A percentile compares a stretch with the other conserved stretches of the same genome.
phyloP scores from a whole-genome alignment of 208 protist species.

The Acanthamoeba culbertsoni region DNA sequence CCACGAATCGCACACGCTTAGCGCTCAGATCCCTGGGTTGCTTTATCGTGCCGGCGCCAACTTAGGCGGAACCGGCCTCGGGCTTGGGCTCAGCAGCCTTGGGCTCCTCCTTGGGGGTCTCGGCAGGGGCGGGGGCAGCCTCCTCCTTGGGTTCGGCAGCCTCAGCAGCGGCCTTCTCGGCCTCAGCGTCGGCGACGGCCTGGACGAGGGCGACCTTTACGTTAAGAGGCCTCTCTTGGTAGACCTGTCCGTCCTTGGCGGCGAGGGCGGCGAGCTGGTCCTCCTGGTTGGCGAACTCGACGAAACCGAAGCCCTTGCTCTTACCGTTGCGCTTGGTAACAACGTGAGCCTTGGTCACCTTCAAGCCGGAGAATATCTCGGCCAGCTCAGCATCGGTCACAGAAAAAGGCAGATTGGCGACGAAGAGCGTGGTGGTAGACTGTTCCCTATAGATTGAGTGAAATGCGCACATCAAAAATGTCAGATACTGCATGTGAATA shows the following conservation, averaged over 20 bases:
- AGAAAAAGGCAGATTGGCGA: slow-evolving; percentile 73
- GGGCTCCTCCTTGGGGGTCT: neutral
- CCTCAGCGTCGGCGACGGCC: neutral
- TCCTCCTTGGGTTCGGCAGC: neutral
- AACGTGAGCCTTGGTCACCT: slow-evolving; percentile 70
- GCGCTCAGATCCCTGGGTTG: neutral
- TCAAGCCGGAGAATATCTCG: slow-evolving; percentile 69
- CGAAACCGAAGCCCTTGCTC: slow-evolving; percentile 80
- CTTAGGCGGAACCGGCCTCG: neutral
- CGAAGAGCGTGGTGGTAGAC: slow-evolving; percentile 70
- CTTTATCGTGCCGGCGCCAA: no score
- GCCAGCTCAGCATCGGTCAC: slow-evolving; percentile 62
- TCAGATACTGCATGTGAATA: neutral
- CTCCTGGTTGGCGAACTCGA: slow-evolving; percentile 72
- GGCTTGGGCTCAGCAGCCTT: neutral
- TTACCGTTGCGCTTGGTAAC: slow-evolving; percentile 56
- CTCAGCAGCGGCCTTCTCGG: neutral
- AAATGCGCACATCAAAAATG: neutral
- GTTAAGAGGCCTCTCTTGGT: slow-evolving; percentile 62
- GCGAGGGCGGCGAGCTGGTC: slow-evolving; percentile 72
- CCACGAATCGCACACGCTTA: no score
- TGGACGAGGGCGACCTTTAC: slow-evolving; percentile 68
- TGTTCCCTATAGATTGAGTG: neutral
- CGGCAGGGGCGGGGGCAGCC: neutral
- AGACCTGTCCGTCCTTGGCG: slow-evolving; percentile 58